Evolutionary conservation across 164 flowering plant species (phyloP).

Genomic region (Santalum album): DNA sequence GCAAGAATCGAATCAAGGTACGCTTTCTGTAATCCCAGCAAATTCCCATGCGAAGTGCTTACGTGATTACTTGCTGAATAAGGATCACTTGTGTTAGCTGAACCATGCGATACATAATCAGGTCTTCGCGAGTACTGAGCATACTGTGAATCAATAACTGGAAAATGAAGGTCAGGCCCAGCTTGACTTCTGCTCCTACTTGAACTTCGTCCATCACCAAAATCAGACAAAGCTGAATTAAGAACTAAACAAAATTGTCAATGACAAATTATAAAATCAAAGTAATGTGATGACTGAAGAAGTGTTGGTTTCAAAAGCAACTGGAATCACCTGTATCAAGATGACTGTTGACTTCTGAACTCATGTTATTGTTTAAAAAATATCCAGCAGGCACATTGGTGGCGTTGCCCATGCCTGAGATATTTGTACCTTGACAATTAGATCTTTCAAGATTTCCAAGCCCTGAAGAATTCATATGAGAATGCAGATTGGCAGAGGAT

Average conservation of each 20-base stretch:
- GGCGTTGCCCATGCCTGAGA: slow-evolving; percentile 15
- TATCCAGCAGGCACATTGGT: slow-evolving; percentile 22
- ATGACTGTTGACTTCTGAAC: slow-evolving; percentile 18
- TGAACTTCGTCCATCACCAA: slow-evolving; percentile 16
- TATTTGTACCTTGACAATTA: slow-evolving; percentile 17
- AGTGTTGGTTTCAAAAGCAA: background rate
- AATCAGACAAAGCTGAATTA: slow-evolving; percentile 19
- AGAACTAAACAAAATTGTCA: slow-evolving; percentile 9
- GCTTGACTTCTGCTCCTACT: slow-evolving; percentile 23
- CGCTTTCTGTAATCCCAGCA: slow-evolving; percentile 45
- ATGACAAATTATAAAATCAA: background rate
- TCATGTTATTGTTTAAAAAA: slow-evolving; percentile 26
- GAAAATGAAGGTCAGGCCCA: slow-evolving; percentile 24
- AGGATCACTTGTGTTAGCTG: slow-evolving; percentile 21
- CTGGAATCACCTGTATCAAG: slow-evolving; percentile 34
- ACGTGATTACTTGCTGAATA: slow-evolving; percentile 23
- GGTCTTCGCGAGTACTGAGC: slow-evolving; percentile 29
- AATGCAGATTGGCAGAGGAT: slow-evolving; percentile 37
- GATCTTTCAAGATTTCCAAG: slow-evolving; percentile 28
- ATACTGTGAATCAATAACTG: slow-evolving; percentile 32
- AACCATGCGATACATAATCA: slow-evolving; percentile 25
- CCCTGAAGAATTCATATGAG: slow-evolving; percentile 27
- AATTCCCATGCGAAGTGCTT: slow-evolving; percentile 34
- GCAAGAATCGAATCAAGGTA: slow-evolving; percentile 48
- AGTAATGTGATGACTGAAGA: background rate